Evolutionary conservation across 208 protist species (phyloP).

Genomic region (Acanthamoeba pearcei): DNA sequence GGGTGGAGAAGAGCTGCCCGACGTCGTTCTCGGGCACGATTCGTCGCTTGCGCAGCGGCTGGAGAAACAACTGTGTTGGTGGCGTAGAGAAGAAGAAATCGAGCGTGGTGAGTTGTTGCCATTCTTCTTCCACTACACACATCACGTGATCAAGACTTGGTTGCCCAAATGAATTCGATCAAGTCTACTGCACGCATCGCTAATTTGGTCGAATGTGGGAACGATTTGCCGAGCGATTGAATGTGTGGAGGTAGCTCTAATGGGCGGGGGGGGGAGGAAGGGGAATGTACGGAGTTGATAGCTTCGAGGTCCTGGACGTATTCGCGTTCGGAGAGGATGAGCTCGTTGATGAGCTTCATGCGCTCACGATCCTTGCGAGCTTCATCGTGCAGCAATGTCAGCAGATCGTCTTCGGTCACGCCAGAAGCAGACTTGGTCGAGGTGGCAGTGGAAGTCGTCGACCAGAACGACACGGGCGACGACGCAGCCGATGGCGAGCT

Average conservation of each 20-base stretch:
- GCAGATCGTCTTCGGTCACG: background rate
- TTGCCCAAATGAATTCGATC: background rate
- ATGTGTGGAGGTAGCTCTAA: background rate
- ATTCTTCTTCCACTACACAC: too few species aligned
- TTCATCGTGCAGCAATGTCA: background rate
- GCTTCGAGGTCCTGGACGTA: constrained; percentile 31
- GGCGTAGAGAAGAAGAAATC: too few species aligned
- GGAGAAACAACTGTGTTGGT: constrained; percentile 14
- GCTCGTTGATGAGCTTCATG: constrained; percentile 3
- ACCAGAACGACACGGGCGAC: constrained; percentile 2
- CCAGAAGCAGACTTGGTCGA: background rate
- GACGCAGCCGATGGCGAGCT: background rate
- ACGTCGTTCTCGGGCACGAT: constrained; percentile 7
- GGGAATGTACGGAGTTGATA: constrained; percentile 43
- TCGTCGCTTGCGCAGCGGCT: constrained; percentile 35
- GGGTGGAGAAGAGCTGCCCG: constrained; percentile 1
- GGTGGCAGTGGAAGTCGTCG: background rate
- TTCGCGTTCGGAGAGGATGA: background rate
- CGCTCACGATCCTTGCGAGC: background rate
- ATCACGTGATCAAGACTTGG: too few species aligned
- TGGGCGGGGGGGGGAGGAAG: background rate
- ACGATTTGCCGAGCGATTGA: background rate
- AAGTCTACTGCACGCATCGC: too few species aligned
- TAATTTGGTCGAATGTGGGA: too few species aligned
- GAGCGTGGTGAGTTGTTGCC: too few species aligned